A percentile compares a stretch with the other conserved stretches of the same genome.
phyloP scores from a whole-genome alignment of 805 yeast genomes.

The Metschnikowia proteae region DNA sequence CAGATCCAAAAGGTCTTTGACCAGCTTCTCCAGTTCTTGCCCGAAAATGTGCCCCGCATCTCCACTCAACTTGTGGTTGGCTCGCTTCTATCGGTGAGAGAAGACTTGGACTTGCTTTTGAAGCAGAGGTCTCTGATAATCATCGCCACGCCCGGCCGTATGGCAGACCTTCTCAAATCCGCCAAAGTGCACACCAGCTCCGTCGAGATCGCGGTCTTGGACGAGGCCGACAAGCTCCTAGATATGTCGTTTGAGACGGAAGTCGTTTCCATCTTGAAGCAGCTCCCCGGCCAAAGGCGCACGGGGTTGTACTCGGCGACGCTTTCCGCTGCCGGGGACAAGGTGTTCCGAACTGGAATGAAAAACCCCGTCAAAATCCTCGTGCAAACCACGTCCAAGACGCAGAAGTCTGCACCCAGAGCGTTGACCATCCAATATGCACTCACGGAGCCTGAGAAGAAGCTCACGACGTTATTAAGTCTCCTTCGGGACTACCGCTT shows the following conservation, averaged over 20 bases:
- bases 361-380: slow-evolving; percentile 86
- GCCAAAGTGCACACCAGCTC: slow-evolving; percentile 55
- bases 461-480: slow-evolving; percentile 56
- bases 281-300: slow-evolving; percentile 85
- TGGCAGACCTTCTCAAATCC: slow-evolving; percentile 67
- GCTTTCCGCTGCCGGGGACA: slow-evolving; percentile 72
- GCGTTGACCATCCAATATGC: slow-evolving; percentile 61
- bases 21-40: slow-evolving; percentile 53
- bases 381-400: slow-evolving; percentile 52
- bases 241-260: slow-evolving; percentile 74
- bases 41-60: slow-evolving; percentile 43
- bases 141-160: slow-evolving; percentile 90
- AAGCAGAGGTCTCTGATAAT: slow-evolving; percentile 63
- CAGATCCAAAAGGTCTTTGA: slow-evolving; percentile 70
- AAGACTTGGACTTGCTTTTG: slow-evolving; percentile 62
- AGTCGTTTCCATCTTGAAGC: slow-evolving; percentile 59
- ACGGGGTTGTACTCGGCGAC: slow-evolving; percentile 96
- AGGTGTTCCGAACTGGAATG: slow-evolving; percentile 83
- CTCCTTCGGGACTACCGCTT: slow-evolving; percentile 52
- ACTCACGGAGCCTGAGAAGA: slow-evolving; percentile 54
- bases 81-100: slow-evolving; percentile 57
- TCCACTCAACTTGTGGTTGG: slow-evolving; percentile 64
- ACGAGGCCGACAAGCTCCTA: slow-evolving; percentile 88
- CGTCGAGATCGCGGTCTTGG: slow-evolving; percentile 73
- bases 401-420: slow-evolving; percentile 49